Conservation (phyloP, 257 asterid genomes). For the Fraxinus excelsior region DNA sequence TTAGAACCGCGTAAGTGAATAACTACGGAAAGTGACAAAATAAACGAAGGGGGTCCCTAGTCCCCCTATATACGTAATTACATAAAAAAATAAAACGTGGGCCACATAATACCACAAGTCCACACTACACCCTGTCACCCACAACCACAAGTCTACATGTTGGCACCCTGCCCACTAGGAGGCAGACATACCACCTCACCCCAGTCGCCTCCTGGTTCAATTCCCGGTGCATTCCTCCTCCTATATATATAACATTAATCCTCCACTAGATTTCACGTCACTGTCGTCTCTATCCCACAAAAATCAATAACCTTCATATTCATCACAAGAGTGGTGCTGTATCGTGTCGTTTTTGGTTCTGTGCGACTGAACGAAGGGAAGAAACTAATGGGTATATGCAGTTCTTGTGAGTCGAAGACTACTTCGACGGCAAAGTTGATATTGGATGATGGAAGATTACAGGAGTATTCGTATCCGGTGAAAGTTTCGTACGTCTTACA, state of each 20-base stretch:
- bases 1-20: no score
- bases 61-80: no score
- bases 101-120: background rate
- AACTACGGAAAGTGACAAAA: background rate
- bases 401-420: conserved; percentile 2
- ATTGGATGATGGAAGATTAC: conserved; percentile 5
- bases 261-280: no score
- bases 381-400: background rate
- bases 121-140: background rate
- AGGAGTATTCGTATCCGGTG: conserved; percentile 23
- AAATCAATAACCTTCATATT: no score
- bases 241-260: background rate
- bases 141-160: background rate
- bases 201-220: background rate
- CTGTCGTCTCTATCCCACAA: no score
- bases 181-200: background rate
- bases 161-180: background rate
- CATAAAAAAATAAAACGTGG: background rate
- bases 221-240: background rate
- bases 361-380: background rate
- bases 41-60: no score
- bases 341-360: background rate
- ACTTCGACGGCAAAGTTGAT: conserved; percentile 15
- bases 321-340: background rate
- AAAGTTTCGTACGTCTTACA: conserved; percentile 9